Evolutionary conservation across 2,329 filamentous ascomycete species (phyloP).

Genomic region (Dothideomycetes sp.): DNA sequence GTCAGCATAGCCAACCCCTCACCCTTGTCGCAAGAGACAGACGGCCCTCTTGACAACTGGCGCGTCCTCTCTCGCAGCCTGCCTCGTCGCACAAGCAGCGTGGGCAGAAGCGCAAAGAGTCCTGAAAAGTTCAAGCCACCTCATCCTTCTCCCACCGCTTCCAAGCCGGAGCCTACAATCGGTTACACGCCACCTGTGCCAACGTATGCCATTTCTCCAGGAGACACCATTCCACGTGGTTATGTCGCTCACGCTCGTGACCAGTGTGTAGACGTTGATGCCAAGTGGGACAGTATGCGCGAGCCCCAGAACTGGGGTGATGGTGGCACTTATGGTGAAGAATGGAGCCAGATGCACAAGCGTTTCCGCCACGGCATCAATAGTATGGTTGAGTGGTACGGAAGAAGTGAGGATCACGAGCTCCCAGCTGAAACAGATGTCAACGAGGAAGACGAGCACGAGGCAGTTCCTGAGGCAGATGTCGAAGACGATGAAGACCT

Average conservation of each 20-base stretch:
- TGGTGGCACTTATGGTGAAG: slow-evolving; percentile 80
- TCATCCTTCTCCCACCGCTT: not conserved
- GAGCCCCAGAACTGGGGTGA: slow-evolving; percentile 72
- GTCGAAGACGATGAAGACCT: slow-evolving; percentile 54
- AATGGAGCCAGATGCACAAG: slow-evolving; percentile 93
- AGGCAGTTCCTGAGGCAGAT: slow-evolving; percentile 22
- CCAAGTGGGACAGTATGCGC: slow-evolving; percentile 90
- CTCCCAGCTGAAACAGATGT: slow-evolving; percentile 35
- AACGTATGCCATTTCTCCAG: slow-evolving; percentile 70
- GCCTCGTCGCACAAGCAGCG: slow-evolving; percentile 39
- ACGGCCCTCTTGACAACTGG: slow-evolving; percentile 23
- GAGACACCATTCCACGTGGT: slow-evolving; percentile 73
- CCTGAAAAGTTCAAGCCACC: slow-evolving; percentile 2
- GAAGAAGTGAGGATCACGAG: slow-evolving; percentile 24
- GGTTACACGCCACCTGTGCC: slow-evolving; percentile 68
- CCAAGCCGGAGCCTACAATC: slow-evolving; percentile 24
- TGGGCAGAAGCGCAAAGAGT: slow-evolving; percentile 8
- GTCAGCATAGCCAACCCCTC: slow-evolving; percentile 3
- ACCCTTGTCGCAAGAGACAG: slow-evolving; percentile 4
- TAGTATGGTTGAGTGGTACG: slow-evolving; percentile 76
- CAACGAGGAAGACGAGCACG: slow-evolving; percentile 29
- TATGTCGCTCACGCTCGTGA: slow-evolving; percentile 88
- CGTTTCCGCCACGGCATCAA: slow-evolving; percentile 74
- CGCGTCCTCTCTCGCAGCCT: slow-evolving; percentile 32
- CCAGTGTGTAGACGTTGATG: slow-evolving; percentile 77